Conservation (phyloP, 768 basidiomycete genomes). For the Calocybe indica region DNA sequence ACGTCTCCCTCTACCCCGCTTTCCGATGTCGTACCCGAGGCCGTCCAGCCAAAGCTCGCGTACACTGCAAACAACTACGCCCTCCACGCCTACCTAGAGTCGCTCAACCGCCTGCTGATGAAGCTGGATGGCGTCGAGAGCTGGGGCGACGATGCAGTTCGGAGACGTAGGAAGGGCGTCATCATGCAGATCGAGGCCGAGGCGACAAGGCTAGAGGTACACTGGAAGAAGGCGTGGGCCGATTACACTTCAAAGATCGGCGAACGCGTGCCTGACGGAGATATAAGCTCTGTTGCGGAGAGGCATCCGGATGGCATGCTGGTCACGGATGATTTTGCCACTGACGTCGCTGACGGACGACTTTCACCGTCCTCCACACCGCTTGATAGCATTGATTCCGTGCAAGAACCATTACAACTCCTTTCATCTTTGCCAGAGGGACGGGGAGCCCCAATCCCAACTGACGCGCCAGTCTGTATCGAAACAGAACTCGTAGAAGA, state of each 20-base stretch:
- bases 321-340: no score
- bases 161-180: slow-evolving; percentile 42
- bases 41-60: slow-evolving; percentile 35
- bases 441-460: no score
- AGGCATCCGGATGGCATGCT: no score
- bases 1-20: slow-evolving; percentile 9
- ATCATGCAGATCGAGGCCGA: slow-evolving; percentile 59
- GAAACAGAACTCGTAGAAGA: no score
- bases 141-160: slow-evolving; percentile 48
- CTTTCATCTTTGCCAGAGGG: no score
- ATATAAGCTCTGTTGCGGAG: background rate
- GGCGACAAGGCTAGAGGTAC: slow-evolving; percentile 43
- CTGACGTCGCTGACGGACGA: no score
- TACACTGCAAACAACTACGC: slow-evolving; percentile 57
- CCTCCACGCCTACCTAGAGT: slow-evolving; percentile 57
- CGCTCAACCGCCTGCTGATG: slow-evolving; percentile 55
- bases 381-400: no score
- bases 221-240: slow-evolving; percentile 33
- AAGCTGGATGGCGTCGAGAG: slow-evolving; percentile 66
- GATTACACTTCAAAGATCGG: slow-evolving; percentile 11
- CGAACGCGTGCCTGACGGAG: background rate
- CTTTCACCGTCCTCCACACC: no score
- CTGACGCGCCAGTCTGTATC: no score
- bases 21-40: slow-evolving; percentile 5
- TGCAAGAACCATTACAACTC: no score